Evolutionary conservation across 805 yeast species (phyloP).

Genomic region (Starmerella apicola): DNA sequence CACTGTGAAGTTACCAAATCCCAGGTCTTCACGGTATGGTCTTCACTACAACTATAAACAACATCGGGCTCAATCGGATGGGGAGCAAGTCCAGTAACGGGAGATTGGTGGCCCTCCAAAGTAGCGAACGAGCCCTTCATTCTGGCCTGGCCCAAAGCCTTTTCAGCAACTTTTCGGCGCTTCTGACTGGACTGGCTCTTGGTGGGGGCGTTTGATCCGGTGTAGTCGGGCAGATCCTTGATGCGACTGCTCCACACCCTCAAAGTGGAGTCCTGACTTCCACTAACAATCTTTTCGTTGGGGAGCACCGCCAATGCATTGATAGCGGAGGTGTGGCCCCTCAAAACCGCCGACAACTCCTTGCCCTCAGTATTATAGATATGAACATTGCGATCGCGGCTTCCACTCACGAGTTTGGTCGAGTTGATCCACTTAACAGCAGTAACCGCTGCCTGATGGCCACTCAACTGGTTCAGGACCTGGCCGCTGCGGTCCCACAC

Average conservation of each 20-base stretch:
- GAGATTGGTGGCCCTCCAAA: constrained; percentile 69
- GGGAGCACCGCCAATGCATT: constrained; percentile 42
- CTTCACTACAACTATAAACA: constrained; percentile 89
- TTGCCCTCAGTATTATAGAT: constrained; percentile 48
- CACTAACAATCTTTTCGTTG: constrained; percentile 55
- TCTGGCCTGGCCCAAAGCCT: constrained; percentile 54
- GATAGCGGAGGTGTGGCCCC: constrained; percentile 86
- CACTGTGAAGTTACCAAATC: constrained; percentile 77
- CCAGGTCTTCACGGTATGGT: constrained; percentile 93
- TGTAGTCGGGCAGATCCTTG: constrained; percentile 61
- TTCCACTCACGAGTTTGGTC: constrained; percentile 67
- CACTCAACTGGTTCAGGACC: constrained; percentile 66
- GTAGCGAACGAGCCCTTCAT: constrained; percentile 72
- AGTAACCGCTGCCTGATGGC: constrained; percentile 80
- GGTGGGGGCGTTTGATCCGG: constrained; percentile 26
- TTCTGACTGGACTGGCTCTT: constrained; percentile 71
- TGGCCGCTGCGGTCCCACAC: constrained; percentile 75
- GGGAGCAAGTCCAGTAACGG: constrained; percentile 76
- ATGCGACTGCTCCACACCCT: constrained; percentile 83
- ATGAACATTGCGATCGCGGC: constrained; percentile 79
- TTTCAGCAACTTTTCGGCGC: constrained; percentile 69
- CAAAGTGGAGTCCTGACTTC: constrained; percentile 64
- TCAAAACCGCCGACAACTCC: constrained; percentile 69
- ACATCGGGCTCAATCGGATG: constrained; percentile 64
- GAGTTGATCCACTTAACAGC: constrained; percentile 68